A percentile compares a stretch with the other conserved stretches of the same genome.
phyloP scores from a whole-genome alignment of 208 protist species.

The Crithidia brevicula region DNA sequence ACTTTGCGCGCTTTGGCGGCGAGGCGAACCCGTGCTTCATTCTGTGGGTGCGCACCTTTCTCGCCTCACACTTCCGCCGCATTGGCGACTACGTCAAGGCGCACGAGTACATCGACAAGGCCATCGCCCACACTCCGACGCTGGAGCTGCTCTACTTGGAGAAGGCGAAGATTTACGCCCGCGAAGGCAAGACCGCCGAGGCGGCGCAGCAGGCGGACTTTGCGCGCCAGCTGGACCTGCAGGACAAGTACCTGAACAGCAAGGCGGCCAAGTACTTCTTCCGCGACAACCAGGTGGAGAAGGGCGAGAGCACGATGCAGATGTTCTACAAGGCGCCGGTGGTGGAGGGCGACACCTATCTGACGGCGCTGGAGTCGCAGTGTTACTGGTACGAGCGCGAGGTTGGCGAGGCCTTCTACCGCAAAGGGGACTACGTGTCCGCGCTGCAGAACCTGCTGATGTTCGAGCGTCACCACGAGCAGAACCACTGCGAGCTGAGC shows the following conservation, averaged over 20 bases:
- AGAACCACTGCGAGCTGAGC: slow-evolving; percentile 95
- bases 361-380: slow-evolving; percentile 94
- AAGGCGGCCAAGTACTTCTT: slow-evolving; percentile 94
- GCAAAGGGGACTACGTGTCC: slow-evolving; percentile 80
- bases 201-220: slow-evolving; percentile 85
- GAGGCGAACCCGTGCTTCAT: slow-evolving; percentile 74
- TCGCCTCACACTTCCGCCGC: slow-evolving; percentile 91
- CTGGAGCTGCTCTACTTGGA: slow-evolving; percentile 93
- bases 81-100: slow-evolving; percentile 66
- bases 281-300: slow-evolving; percentile 77
- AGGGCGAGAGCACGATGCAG: slow-evolving; percentile 87
- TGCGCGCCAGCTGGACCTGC: slow-evolving; percentile 94
- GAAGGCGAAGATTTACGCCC: slow-evolving; percentile 89
- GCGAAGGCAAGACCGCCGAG: slow-evolving; percentile 74
- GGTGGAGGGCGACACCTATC: slow-evolving; percentile 66
- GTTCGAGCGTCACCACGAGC: slow-evolving; percentile 92
- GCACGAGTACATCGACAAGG: slow-evolving; percentile 84
- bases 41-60: slow-evolving; percentile 90
- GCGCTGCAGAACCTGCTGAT: slow-evolving; percentile 93
- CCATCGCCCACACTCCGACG: slow-evolving; percentile 96
- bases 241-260: slow-evolving; percentile 96
- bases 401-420: slow-evolving; percentile 85
- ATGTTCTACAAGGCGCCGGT: slow-evolving; percentile 87
- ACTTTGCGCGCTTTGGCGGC: slow-evolving; percentile 73
- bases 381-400: slow-evolving; percentile 97